A percentile compares a stretch with the other conserved stretches of the same genome.
phyloP scores from a whole-genome alignment of 345 rosid species.

The Salix suchowensis region DNA sequence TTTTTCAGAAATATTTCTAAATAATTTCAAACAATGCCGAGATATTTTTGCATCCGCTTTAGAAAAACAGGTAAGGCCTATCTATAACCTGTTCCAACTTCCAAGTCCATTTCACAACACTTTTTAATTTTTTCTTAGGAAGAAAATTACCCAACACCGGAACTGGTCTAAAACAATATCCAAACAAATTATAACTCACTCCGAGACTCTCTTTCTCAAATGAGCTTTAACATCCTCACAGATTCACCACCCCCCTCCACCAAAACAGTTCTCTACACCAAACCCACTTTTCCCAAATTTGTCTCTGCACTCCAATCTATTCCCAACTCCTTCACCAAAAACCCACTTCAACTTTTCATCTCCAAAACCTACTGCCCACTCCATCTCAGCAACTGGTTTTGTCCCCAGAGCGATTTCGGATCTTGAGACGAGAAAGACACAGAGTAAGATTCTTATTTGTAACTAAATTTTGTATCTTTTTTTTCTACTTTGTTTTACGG shows the following conservation, averaged over 20 bases:
- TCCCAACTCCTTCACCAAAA: constrained; percentile 2
- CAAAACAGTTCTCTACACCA: constrained; percentile 9
- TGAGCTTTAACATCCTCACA: constrained; percentile 40
- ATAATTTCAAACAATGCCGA: no score
- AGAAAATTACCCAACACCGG: not conserved
- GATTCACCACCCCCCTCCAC: constrained; percentile 33
- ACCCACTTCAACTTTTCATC: constrained; percentile 4
- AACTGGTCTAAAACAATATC: not conserved
- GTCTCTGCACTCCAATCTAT: not conserved
- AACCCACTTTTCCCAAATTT: not conserved
- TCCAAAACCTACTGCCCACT: not conserved
- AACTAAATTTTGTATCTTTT: not conserved
- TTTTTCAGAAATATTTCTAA: no score
- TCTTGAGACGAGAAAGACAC: constrained; percentile 84
- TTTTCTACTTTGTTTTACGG: not conserved
- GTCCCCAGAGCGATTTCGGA: constrained; percentile 77
- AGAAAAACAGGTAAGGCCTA: not conserved
- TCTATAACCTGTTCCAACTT: not conserved
- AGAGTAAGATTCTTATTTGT: constrained; percentile 41
- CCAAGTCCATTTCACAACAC: not conserved
- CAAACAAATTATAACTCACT: no score
- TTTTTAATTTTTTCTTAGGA: rapidly evolving
- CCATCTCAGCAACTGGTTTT: constrained; percentile 33
- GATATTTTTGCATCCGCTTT: no score
- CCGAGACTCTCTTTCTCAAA: constrained; percentile 1